Base-by-base conservation (phyloP, 352 stramenopile genomes). In the Blastocystis sp. region DNA sequence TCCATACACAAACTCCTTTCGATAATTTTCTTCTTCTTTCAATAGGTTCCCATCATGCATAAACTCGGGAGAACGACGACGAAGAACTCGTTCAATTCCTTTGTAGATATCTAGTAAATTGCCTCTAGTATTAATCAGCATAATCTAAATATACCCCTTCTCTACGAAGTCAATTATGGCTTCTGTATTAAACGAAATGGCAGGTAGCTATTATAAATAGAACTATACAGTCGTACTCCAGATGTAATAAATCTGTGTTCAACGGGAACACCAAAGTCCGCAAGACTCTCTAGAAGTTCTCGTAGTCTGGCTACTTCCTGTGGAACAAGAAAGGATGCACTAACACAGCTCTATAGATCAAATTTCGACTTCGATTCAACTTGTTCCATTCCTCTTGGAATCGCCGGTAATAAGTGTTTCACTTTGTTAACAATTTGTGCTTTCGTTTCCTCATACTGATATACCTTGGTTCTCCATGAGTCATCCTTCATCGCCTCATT, bases 401-500 rank as follows among this genome's bases (percentile, higher is more conserved):
- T 84, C 53, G 59, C 5, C 42, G 73, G 73, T 24, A 84, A 57
- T n/a, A 84, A 37, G 6, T 27, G 51, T 48, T 68, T 66, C 51
- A 68, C 73, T 27, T 84, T 84, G 48, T 84, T 84, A 13, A 84
- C 73, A 30, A 84, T 53, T n/a, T n/a, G 15, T 13, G 73, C 73
- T 30, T 84, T 84, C 22, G 73, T 68, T 30, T 60, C 53, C 30
- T 84, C 73, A 57, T 68, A 84, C 24, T 84, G 48, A 44, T 84
- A 84, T 17, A 56, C 30, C 4, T 68, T n/a, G 19, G 7, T 54
- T 22, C 59, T 30, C 73, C 73, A 84, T 42, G 30, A 24, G 19
- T 11, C 59, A 22, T 84, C 53, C 24, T 66, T 57, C n/a, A 84
- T 40, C 19, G 73, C 35, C 11, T 44, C 22, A 13, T 35, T 30